Evolutionary conservation across 1,139 yeast species (phyloP), one percentile per base, ranked within the genome.

Genomic region (Kodamaea ohmeri): DNA sequence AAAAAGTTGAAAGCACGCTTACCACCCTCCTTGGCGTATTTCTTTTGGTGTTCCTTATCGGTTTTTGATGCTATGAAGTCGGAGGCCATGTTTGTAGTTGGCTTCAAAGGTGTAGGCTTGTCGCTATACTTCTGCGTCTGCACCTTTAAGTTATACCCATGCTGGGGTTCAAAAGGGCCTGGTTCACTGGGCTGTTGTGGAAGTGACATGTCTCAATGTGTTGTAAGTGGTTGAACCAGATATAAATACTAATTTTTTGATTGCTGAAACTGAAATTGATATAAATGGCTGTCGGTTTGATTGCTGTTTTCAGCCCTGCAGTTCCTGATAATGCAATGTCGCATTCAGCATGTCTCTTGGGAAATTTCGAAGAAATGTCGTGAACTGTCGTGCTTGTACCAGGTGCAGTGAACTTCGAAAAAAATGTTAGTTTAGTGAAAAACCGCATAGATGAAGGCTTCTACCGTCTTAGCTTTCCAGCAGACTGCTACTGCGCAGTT

Each of bases 391-490:
- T 32, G 34, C 26, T 11, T 12, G 13, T 25, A 32, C 35, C 29
- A 17, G 29, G 11, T 3, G 7, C 4, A 20, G n/a, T 17, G 21
- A 22, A 15, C 18, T 4, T 25, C 20, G 40, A 35, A 39, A 39
- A 39, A 35, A 36, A 38, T 32, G 34, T 18, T 21, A 15, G 18
- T 21, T 15, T 6, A 22, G 13, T 17, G 28, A 14, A 17, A n/a
- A 29, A 18, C 16, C 13, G 24, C 35, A 48, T 4, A 40, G 19
- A 82, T 82, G 89, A 81, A 66, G 65, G 74, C 78, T 27, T 64
- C 83, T 11, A 56, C 61, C 33, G 63, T 74, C 3, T 65, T 70
- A 32, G 60, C 58, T 38, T 81, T 83, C 61, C 83, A 76, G 48
- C 71, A 70, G 44, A 67, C 88, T 1, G 64, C 76, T 7, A 54